A percentile compares a stretch with the other conserved stretches of the same genome.
Evolutionary conservation across 2,329 filamentous ascomycete species (phyloP).

Genomic region (Macrophomina tecta): DNA sequence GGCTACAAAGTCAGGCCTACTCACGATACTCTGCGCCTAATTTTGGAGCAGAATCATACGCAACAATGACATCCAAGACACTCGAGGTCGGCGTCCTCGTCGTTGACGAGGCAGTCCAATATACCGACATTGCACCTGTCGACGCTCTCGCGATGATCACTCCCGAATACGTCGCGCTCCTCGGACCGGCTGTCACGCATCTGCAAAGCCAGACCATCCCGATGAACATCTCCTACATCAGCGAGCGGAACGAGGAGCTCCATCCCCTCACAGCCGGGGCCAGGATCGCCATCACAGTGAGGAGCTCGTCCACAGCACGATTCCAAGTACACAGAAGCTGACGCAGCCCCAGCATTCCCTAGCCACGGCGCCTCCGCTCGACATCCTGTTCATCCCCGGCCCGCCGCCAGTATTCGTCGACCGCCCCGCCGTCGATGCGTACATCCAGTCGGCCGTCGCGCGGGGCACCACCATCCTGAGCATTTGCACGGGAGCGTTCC

Average conservation of each 20-base stretch:
- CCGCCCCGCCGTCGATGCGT: neutral
- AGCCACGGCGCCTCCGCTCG: neutral
- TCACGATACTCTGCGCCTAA: no score
- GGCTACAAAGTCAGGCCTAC: no score
- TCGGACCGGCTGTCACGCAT: neutral
- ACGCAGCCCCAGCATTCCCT: neutral
- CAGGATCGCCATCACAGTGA: neutral
- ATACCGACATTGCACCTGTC: neutral
- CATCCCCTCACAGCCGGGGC: neutral
- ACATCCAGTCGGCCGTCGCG: neutral
- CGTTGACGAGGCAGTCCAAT: neutral
- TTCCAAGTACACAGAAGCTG: neutral
- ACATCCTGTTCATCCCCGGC: neutral
- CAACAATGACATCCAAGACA: no score
- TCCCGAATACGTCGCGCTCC: neutral
- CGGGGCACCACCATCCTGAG: neutral
- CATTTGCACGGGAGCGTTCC: neutral
- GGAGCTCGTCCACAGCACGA: neutral
- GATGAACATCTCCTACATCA: slow-evolving; percentile 6
- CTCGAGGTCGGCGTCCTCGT: slow-evolving; percentile 10
- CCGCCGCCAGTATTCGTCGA: neutral
- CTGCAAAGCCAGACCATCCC: neutral
- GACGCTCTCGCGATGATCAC: neutral
- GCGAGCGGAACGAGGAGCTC: neutral
- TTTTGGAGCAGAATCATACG: no score